phyloP scores from a whole-genome alignment of 1,139 yeast genomes.

The Saccharomycopsis phalli region DNA sequence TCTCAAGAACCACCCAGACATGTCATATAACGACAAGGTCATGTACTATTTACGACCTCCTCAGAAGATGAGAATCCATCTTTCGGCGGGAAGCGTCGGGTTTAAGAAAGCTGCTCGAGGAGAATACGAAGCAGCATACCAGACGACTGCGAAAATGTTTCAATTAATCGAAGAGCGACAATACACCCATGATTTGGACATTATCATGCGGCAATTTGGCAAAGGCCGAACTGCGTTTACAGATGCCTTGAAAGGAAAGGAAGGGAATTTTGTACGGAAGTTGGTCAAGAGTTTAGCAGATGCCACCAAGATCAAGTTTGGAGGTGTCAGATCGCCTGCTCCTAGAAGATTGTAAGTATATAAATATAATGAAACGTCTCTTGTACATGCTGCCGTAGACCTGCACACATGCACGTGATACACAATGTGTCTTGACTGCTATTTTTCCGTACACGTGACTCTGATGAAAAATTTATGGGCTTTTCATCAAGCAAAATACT shows the following conservation, averaged over 20 bases:
- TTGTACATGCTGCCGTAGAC: too few species aligned
- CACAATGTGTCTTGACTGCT: too few species aligned
- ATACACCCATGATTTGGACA: conserved; percentile 52
- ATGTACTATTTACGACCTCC: conserved; percentile 74
- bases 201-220: conserved; percentile 74
- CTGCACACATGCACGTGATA: too few species aligned
- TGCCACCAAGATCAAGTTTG: conserved; percentile 74
- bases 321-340: conserved; percentile 85
- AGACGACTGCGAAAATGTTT: conserved; percentile 68
- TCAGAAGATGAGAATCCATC: conserved; percentile 58
- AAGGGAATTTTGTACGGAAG: conserved; percentile 63
- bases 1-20: conserved; percentile 44
- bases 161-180: conserved; percentile 56
- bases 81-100: conserved; percentile 68
- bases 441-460: too few species aligned
- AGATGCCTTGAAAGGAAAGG: conserved; percentile 81
- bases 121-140: conserved; percentile 93
- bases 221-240: conserved; percentile 84
- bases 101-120: conserved; percentile 76
- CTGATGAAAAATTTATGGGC: too few species aligned
- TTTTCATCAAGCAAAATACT: too few species aligned
- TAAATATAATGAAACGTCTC: too few species aligned
- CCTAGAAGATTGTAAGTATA: conserved; percentile 62
- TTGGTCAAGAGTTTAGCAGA: conserved; percentile 66
- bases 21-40: conserved; percentile 62